Evolutionary conservation across 108 stramenopile genomes (phyloP).

Genomic region (Bacterosira constricta): DNA sequence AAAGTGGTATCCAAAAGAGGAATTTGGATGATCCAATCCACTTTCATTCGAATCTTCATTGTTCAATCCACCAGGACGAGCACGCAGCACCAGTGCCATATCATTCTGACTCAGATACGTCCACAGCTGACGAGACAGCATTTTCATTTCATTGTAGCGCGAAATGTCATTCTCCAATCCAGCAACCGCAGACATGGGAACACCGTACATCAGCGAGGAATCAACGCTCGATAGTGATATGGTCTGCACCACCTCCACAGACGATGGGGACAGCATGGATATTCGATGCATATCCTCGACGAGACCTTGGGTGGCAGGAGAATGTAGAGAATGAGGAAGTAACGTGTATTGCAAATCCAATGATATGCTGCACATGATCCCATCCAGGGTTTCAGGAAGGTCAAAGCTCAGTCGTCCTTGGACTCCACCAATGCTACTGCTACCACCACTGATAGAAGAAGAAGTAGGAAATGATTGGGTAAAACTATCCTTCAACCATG

Average conservation of each 20-base stretch:
- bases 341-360: slow-evolving; percentile 33
- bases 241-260: slow-evolving; percentile 47
- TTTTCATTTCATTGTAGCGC: slow-evolving; percentile 54
- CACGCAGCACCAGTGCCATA: slow-evolving; percentile 38
- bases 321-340: slow-evolving; percentile 41
- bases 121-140: slow-evolving; percentile 45
- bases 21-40: background rate
- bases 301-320: slow-evolving; percentile 28
- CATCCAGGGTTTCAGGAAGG: slow-evolving; percentile 51
- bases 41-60: background rate
- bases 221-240: slow-evolving; percentile 43
- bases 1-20: background rate
- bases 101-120: slow-evolving; percentile 40
- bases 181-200: slow-evolving; percentile 47
- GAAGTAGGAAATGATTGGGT: slow-evolving; percentile 6
- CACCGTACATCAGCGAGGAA: slow-evolving; percentile 46
- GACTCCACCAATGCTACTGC: background rate
- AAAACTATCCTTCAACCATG: slow-evolving; percentile 34
- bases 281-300: slow-evolving; percentile 36
- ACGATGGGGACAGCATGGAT: slow-evolving; percentile 26
- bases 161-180: slow-evolving; percentile 36
- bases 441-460: background rate
- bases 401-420: slow-evolving; percentile 39
- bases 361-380: slow-evolving; percentile 39
- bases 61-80: background rate